phyloP scores from a whole-genome alignment of 1,284 basidiomycete genomes.

The Polyporus tsugae region DNA sequence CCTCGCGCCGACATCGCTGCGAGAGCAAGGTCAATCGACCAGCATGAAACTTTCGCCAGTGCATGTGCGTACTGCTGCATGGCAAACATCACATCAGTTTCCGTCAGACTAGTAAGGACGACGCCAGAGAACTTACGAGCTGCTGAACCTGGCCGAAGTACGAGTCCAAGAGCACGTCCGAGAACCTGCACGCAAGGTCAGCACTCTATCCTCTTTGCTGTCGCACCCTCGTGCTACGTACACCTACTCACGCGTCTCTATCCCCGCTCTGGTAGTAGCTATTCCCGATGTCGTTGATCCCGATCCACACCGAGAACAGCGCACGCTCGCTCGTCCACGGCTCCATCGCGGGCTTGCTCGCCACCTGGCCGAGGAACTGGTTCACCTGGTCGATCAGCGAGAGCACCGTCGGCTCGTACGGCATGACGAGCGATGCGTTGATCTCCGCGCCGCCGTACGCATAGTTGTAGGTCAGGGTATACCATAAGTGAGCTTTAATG shows the following conservation, averaged over 20 bases:
- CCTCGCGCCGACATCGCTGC: slow-evolving; percentile 55
- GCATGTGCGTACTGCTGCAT: slow-evolving; percentile 36
- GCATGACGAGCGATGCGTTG: slow-evolving; percentile 52
- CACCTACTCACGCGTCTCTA: slow-evolving; percentile 54
- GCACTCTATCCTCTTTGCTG: too few relatives aligned
- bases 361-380: slow-evolving; percentile 54
- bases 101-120: too few relatives aligned
- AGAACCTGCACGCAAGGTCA: slow-evolving; percentile 47
- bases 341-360: slow-evolving; percentile 52
- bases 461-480: slow-evolving; percentile 64
- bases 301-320: slow-evolving; percentile 68
- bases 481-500: background rate
- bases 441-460: slow-evolving; percentile 54
- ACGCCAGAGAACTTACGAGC: slow-evolving; percentile 50
- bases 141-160: slow-evolving; percentile 65
- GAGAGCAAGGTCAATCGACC: background rate
- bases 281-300: slow-evolving; percentile 69
- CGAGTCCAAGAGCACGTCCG: slow-evolving; percentile 55
- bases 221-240: too few relatives aligned
- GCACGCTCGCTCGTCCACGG: slow-evolving; percentile 62
- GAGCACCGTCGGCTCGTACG: slow-evolving; percentile 57
- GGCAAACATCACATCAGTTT: slow-evolving; percentile 1
- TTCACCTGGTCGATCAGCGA: slow-evolving; percentile 65
- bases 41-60: background rate
- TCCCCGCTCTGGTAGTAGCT: slow-evolving; percentile 56